Evolutionary conservation across 371 early-diverging fungal genomes (phyloP), one percentile per base, ranked within the genome.

Genomic region (Mucor mucedo): DNA sequence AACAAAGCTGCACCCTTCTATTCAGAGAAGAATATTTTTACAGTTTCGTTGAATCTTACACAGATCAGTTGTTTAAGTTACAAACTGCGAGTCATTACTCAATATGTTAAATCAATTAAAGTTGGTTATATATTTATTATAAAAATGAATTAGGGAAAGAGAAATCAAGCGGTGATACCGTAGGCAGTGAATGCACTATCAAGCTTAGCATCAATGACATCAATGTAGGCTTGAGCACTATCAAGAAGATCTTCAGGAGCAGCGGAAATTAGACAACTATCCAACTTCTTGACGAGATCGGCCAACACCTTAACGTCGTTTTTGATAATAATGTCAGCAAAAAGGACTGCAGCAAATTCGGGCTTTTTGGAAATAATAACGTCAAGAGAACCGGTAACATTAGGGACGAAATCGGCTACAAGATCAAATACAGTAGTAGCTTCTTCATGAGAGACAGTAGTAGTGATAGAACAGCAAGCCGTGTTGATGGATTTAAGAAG

Each of bases 261-360:
- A 10, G 21, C 48, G 38, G 39, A 29, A 33, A 70, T 10, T 45
- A 70, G 55, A 39, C 70, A 70, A 44, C 41, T 27, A 44, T 58
- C 55, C 48, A 70, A 60, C 13, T 59, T 8, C 28, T 28, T 28
- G 27, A 62, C 59, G 27, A 41, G 10, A 11, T 50, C 38, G 28
- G 66, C 30, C 53, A 71, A 63, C 33, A 30, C 56, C 33, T 32
- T 66, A 33, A 71, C 39, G n/a, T 71, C 68, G 38, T 6, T 45
- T 52, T 59, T 63, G 42, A 71, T 64, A 52, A 71, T 33, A 13
- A 13, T 0, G 16, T 60, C 50, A 4, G 66, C 71, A 14, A 66
- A 44, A 8, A 38, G 11, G 29, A 67, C 52, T 6, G 50, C 39
- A 35, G 40, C 61, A 35, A 71, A 67, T 28, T 54, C 28, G 30